These are phyloP conservation scores for Aspergillus fijiensis DNA, from an alignment of 2,329 filamentous ascomycete genomes.

Conservation along the genomic window DNA sequence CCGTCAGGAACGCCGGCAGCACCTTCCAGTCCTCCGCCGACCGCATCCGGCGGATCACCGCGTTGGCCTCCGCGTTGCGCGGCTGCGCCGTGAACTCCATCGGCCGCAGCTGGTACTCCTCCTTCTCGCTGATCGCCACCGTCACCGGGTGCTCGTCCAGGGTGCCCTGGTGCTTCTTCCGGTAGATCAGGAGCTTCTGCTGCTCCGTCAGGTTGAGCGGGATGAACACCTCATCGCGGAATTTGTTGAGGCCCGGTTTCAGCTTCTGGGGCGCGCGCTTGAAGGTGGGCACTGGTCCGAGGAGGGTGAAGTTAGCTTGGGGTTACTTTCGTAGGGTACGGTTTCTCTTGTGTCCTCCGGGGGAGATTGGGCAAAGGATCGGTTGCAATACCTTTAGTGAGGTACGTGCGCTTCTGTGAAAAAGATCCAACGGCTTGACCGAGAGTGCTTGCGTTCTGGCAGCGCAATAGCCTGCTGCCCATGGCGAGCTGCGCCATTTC, in stretches of 20 bases:
- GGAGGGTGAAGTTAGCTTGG: neutral
- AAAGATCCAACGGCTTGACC: constrained; percentile 33
- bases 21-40: constrained; percentile 43
- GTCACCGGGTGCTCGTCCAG: constrained; percentile 43
- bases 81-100: constrained; percentile 36
- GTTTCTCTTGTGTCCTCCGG: too few species aligned
- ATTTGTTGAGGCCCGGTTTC: constrained; percentile 40
- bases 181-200: constrained; percentile 43
- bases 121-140: constrained; percentile 38
- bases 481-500: constrained; percentile 42
- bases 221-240: constrained; percentile 47
- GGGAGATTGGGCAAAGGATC: too few species aligned
- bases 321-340: neutral
- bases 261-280: constrained; percentile 43
- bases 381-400: constrained; percentile 25
- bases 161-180: constrained; percentile 33
- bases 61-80: constrained; percentile 30
- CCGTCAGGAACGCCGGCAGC: constrained; percentile 42
- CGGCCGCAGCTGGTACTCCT: constrained; percentile 43
- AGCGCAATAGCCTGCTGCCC: constrained; percentile 40
- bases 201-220: constrained; percentile 39
- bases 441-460: constrained; percentile 33
- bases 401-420: constrained; percentile 34
- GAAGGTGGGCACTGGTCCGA: constrained; percentile 41
- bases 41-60: constrained; percentile 38